Base-by-base conservation (phyloP, 257 asterid genomes). In the Solanum raphanifolium region DNA sequence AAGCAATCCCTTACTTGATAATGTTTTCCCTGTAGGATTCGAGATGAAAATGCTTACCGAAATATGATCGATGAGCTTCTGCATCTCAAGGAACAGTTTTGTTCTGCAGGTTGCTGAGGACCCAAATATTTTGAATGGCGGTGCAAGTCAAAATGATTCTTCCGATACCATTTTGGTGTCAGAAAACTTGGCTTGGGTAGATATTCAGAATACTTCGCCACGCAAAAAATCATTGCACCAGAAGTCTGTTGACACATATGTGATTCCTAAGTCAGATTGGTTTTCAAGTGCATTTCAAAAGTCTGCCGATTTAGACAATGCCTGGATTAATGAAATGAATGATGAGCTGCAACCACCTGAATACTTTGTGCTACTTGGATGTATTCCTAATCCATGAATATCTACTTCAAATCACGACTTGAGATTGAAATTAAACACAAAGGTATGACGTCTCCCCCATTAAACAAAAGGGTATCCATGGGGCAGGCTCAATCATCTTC, bases 251-350 rank as follows among this genome's bases (percentile, higher is more conserved):
- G 83, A 38, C 7, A 9, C 87, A 82, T 88, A 27, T 60, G 89
- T 71, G 72, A 88, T 88, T 86, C 87, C 92, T 83, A 25, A 83
- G 36, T 88, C 89, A 81, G 83, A 86, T 88, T 66, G 91, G 88
- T 88, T 92, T 78, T 86, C 90, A 86, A 87, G 83, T 79, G 89
- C 78, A 36, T 36, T 36, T 36, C 41, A 38, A 1, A 38, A 38
- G 41, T 89, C 93, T 21, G 72, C 89, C 75, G 94, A 93, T 90
- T 88, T 88, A 71, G 89, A 88, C 83, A 93, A 92, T 89, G 86
- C 83, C 86, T 39, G 87, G 69, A 65, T 66, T 76, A 66, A 46
- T 89, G 90, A 90, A 72, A 90, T 88, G 90, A 71, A 72, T 86
- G 90, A 93, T 90, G 98, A 92, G 89, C 86, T 95, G 91, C 92